Conservation (phyloP, 2,329 filamentous ascomycete species). For the Penicillium sumatraense region DNA sequence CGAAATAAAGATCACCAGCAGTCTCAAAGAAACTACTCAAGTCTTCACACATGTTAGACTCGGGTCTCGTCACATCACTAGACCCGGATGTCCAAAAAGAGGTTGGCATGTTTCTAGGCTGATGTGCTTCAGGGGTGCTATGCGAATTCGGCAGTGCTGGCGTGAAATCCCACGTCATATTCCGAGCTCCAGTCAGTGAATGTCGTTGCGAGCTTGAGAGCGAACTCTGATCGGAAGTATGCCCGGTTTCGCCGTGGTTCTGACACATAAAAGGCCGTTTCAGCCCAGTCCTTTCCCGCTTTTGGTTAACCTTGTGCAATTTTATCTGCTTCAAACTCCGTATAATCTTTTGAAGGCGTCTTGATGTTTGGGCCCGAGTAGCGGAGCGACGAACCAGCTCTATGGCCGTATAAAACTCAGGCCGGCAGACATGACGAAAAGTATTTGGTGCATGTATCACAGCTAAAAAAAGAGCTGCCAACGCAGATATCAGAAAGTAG, state of each 20-base stretch:
- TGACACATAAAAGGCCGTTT: not conserved
- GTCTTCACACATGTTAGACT: conserved; percentile 49
- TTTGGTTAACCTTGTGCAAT: conserved; percentile 42
- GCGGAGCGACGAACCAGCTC: conserved; percentile 65
- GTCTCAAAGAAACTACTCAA: conserved; percentile 65
- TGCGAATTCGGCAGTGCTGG: conserved; percentile 3
- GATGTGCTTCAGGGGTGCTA: conserved; percentile 8
- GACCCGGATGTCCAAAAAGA: conserved; percentile 26
- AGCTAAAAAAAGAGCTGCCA: conserved; percentile 49
- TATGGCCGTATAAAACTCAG: conserved; percentile 59
- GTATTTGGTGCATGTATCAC: conserved; percentile 51
- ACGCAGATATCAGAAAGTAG: conserved; percentile 47
- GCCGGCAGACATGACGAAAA: conserved; percentile 44
- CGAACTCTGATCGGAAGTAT: not conserved
- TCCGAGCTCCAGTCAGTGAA: not conserved
- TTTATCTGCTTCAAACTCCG: conserved; percentile 62
- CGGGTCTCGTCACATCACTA: conserved; percentile 4
- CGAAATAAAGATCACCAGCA: conserved; percentile 54
- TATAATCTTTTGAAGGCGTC: conserved; percentile 64
- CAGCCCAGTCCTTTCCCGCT: not conserved
- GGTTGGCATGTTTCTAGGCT: conserved; percentile 15
- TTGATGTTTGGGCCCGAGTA: conserved; percentile 59
- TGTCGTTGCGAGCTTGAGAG: not conserved
- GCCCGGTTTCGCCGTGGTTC: not conserved
- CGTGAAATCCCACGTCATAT: not conserved